A percentile compares a stretch with the other conserved stretches of the same genome.
Evolutionary conservation across 176 grass and related monocot species (phyloP).

Genomic region (Echinochloa phyllopogon): DNA sequence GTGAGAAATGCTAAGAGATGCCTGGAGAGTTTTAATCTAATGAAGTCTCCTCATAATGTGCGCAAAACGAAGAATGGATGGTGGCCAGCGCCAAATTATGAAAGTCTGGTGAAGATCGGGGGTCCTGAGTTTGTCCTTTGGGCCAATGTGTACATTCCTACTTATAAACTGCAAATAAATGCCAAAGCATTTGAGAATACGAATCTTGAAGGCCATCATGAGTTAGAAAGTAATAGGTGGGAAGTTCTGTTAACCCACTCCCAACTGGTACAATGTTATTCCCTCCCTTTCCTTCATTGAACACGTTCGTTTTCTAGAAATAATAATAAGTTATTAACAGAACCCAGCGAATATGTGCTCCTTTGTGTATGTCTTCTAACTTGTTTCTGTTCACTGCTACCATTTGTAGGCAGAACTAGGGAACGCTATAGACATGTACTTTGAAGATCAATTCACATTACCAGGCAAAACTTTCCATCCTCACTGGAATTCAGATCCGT

Average conservation of each 20-base stretch:
- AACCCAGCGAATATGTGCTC: neutral
- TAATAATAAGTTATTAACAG: neutral
- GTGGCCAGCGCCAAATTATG: slow-evolving; percentile 66
- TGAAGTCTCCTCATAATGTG: slow-evolving; percentile 21
- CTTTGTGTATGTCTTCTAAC: slow-evolving; percentile 2
- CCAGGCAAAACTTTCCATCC: slow-evolving; percentile 69
- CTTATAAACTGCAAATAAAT: slow-evolving; percentile 78
- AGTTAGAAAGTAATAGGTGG: slow-evolving; percentile 67
- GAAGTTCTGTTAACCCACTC: slow-evolving; percentile 87
- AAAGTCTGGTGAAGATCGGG: slow-evolving; percentile 58
- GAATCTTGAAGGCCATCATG: slow-evolving; percentile 65
- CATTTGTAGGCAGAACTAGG: slow-evolving; percentile 69
- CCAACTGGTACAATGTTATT: slow-evolving; percentile 81
- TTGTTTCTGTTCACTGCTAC: slow-evolving; percentile 29
- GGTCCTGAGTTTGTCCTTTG: slow-evolving; percentile 60
- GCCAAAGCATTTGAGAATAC: slow-evolving; percentile 54
- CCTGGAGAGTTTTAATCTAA: slow-evolving; percentile 51
- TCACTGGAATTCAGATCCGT: slow-evolving; percentile 55
- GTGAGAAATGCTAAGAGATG: slow-evolving; percentile 54
- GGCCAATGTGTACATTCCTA: slow-evolving; percentile 68
- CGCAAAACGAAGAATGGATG: slow-evolving; percentile 49
- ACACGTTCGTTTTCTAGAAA: slow-evolving; percentile 6
- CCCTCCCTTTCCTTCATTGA: slow-evolving; percentile 17
- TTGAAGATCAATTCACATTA: slow-evolving; percentile 85
- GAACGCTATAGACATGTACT: slow-evolving; percentile 90